A percentile compares a stretch with the other conserved stretches of the same genome.
These are phyloP conservation scores for Fusarium papillatum DNA, from an alignment of 2,329 filamentous ascomycete genomes.

Conservation along the genomic window DNA sequence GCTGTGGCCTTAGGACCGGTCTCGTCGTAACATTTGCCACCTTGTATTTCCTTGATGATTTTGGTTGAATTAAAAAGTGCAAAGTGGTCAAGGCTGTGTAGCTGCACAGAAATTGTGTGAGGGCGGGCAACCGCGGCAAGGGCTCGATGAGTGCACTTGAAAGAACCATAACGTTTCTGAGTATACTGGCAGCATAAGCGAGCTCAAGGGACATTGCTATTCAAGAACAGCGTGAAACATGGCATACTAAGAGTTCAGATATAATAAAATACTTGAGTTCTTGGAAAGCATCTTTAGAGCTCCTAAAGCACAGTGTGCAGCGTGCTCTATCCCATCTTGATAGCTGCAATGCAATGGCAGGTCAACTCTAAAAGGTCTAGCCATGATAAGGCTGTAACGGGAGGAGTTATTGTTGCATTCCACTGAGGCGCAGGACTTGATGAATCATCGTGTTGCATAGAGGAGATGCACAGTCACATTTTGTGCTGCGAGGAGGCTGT, in stretches of 20 bases:
- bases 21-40: not conserved
- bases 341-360: not conserved
- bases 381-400: not conserved
- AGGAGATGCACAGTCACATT: not conserved
- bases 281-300: not conserved
- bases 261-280: not conserved
- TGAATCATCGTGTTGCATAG: not conserved
- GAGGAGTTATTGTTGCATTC: not conserved
- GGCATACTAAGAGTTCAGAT: not conserved
- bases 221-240: not conserved
- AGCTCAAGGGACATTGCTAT: not conserved
- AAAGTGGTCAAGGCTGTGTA: not conserved
- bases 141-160: not conserved
- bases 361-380: not conserved
- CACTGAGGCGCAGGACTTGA: not conserved
- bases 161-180: not conserved
- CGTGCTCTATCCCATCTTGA: too few relatives aligned
- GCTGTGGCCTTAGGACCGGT: not conserved
- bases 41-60: not conserved
- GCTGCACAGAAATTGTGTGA: not conserved
- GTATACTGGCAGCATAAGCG: not conserved
- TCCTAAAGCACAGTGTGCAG: not conserved
- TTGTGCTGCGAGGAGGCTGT: not conserved
- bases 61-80: not conserved
- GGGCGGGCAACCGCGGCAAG: too few relatives aligned